phyloP scores from a whole-genome alignment of 2,329 filamentous ascomycete species.

The Calonectria honghensis region DNA sequence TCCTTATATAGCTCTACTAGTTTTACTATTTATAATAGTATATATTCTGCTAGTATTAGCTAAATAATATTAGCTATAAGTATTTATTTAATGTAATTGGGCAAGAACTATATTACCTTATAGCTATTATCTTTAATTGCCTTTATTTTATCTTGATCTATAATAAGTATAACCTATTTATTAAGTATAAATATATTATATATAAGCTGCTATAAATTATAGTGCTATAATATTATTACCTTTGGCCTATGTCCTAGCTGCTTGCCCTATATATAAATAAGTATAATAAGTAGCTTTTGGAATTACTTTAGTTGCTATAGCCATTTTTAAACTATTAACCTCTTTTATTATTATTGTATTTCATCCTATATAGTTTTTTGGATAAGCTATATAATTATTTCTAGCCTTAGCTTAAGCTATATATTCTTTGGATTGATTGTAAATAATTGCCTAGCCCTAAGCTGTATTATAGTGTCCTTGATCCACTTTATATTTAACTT shows the following conservation, averaged over 20 bases:
- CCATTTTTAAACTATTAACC: neutral
- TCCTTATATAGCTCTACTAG: neutral
- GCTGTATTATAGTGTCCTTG: neutral
- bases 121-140: neutral
- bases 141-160: conserved; percentile 1
- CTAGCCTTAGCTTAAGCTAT: neutral
- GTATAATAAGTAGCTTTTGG: neutral
- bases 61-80: neutral
- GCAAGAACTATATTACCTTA: neutral
- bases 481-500: neutral
- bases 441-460: neutral
- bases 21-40: neutral
- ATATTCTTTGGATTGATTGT: neutral
- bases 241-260: neutral
- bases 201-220: conserved; percentile 10
- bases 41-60: neutral
- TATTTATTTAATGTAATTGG: neutral
- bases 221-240: neutral
- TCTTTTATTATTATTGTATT: neutral
- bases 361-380: neutral
- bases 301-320: neutral
- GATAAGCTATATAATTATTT: neutral
- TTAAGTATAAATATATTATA: conserved; percentile 8
- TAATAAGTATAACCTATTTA: neutral
- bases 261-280: neutral